A percentile compares a stretch with the other conserved stretches of the same genome.
These are phyloP conservation scores for Cochlearia excelsa DNA, from an alignment of 345 rosid species.

Conservation along the genomic window DNA sequence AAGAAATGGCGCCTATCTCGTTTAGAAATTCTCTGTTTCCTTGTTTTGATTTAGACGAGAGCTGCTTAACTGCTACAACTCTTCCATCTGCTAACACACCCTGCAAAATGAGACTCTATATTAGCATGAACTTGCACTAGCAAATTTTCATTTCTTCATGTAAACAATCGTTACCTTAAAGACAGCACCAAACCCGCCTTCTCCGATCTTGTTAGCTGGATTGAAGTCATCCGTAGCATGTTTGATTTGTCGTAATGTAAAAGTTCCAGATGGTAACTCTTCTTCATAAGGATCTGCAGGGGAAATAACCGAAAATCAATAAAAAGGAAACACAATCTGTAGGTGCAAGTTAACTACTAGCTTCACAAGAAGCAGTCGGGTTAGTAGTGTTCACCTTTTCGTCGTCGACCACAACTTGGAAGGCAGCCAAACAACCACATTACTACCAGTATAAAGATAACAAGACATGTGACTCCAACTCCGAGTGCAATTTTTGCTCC, in stretches of 20 bases:
- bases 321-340: constrained; percentile 3
- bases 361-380: constrained; percentile 1
- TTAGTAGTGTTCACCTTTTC: constrained; percentile 28
- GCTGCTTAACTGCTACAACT: constrained; percentile 65
- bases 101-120: constrained; percentile 27
- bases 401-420: constrained; percentile 14
- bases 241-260: constrained; percentile 52
- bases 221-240: constrained; percentile 53
- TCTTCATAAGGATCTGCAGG: constrained; percentile 34
- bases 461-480: constrained; percentile 30
- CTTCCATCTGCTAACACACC: constrained; percentile 58
- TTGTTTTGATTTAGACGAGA: constrained; percentile 65
- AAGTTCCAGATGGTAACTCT: constrained; percentile 45
- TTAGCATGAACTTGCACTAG: constrained; percentile 15
- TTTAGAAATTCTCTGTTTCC: constrained; percentile 71
- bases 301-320: constrained; percentile 6
- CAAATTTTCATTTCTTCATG: constrained; percentile 14
- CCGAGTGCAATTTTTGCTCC: constrained; percentile 30
- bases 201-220: constrained; percentile 54
- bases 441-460: constrained; percentile 37
- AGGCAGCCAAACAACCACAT: constrained; percentile 49
- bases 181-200: constrained; percentile 69
- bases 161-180: constrained; percentile 45
- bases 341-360: constrained; percentile 6
- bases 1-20: constrained; percentile 66